Conservation (phyloP, 2,329 filamentous ascomycete species). For the Alternaria burnsii region DNA sequence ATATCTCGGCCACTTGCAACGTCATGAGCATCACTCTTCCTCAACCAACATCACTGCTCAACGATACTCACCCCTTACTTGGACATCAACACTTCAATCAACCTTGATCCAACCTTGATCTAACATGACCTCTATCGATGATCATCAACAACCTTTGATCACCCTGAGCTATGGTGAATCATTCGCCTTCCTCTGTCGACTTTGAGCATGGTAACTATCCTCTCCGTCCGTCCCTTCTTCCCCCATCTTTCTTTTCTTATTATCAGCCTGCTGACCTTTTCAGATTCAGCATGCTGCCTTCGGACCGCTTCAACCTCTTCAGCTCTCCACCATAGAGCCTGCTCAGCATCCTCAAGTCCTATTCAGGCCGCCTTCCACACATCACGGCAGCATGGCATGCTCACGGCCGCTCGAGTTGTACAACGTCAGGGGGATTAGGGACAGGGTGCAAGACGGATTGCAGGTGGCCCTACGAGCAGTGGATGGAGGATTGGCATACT, state of each 20-base stretch:
- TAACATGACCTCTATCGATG: constrained; percentile 10
- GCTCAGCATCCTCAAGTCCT: not conserved
- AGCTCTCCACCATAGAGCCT: not conserved
- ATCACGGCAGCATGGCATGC: constrained; percentile 9
- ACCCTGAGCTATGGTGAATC: constrained; percentile 11
- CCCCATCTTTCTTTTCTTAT: not conserved
- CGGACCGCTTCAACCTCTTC: not conserved
- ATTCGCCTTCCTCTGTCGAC: constrained; percentile 3
- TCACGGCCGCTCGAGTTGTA: constrained; percentile 3
- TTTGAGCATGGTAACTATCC: constrained; percentile 14
- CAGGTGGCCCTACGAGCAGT: constrained; percentile 2
- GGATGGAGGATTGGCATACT: constrained; percentile 1
- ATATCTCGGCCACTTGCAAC: constrained; percentile 6
- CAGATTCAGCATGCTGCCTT: constrained; percentile 4
- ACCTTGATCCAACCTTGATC: not conserved
- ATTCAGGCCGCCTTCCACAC: not conserved
- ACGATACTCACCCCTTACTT: too few species aligned
- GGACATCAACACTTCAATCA: too few species aligned
- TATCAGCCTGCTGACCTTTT: constrained; percentile 4
- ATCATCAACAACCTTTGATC: constrained; percentile 10
- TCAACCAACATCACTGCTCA: not conserved
- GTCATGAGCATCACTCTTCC: constrained; percentile 4
- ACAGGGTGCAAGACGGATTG: constrained; percentile 11
- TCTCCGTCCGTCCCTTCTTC: not conserved
- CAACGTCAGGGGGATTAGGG: constrained; percentile 1